Evolutionary conservation across 805 yeast species (phyloP).

Genomic region (Sugiyamaella mastotermitis): DNA sequence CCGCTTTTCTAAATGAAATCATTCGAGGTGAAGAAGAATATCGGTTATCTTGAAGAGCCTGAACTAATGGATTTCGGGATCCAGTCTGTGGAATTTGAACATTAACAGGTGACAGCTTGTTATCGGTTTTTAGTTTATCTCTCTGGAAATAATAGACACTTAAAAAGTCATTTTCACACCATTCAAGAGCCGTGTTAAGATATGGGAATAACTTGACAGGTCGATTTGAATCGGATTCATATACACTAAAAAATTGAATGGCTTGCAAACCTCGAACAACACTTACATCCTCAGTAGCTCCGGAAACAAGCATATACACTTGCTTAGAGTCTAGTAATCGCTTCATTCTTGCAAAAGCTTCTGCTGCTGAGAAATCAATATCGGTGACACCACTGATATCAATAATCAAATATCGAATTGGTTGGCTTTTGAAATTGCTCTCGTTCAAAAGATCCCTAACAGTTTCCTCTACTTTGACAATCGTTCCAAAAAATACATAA

Average conservation of each 20-base stretch:
- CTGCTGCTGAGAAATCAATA: constrained; percentile 93
- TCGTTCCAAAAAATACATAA: constrained; percentile 88
- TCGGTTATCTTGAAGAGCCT: constrained; percentile 5
- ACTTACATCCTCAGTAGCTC: constrained; percentile 61
- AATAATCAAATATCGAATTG: constrained; percentile 73
- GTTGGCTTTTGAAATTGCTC: constrained; percentile 39
- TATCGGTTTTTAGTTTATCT: constrained; percentile 15
- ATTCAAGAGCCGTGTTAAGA: constrained; percentile 83
- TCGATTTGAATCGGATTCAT: constrained; percentile 34
- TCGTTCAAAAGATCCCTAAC: constrained; percentile 62
- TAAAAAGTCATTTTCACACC: constrained; percentile 92
- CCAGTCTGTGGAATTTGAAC: neutral
- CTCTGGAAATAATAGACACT: constrained; percentile 47
- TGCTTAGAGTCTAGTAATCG: constrained; percentile 64
- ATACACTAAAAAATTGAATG: constrained; percentile 71
- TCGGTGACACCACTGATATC: constrained; percentile 77
- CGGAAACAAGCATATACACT: constrained; percentile 70
- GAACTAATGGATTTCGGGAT: neutral
- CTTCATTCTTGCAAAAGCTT: constrained; percentile 83
- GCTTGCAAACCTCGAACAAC: constrained; percentile 70
- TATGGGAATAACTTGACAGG: constrained; percentile 62
- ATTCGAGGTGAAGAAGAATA: constrained; percentile 24
- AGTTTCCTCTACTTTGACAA: constrained; percentile 79
- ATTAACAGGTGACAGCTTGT: constrained; percentile 1
- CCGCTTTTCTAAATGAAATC: constrained; percentile 27